These are phyloP conservation scores for Pseudogymnoascus sp. DNA, from an alignment of 2,329 filamentous ascomycete species.

Conservation along the genomic window DNA sequence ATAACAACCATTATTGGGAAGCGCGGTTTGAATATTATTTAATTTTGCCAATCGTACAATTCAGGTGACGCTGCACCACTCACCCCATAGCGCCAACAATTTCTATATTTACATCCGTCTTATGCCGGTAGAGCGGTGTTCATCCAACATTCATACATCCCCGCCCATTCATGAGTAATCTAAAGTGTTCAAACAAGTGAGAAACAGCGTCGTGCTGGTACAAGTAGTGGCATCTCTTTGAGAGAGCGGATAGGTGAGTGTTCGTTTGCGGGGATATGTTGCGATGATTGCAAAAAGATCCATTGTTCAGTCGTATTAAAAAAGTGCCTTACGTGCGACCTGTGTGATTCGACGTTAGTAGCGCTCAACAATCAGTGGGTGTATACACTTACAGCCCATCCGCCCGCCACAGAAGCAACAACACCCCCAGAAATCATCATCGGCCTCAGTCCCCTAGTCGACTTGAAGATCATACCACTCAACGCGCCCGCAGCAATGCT, in stretches of 20 bases:
- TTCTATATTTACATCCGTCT: conserved; percentile 27
- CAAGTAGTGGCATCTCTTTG: conserved; percentile 16
- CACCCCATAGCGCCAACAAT: conserved; percentile 10
- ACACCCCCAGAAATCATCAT: conserved; percentile 94
- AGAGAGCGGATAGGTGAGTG: conserved; percentile 8
- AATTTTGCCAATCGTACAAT: conserved; percentile 6
- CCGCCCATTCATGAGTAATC: conserved; percentile 23
- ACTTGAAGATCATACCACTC: conserved; percentile 94
- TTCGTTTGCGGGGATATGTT: conserved; percentile 11
- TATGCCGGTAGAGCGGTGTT: conserved; percentile 27
- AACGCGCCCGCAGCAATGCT: conserved; percentile 76
- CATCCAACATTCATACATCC: conserved; percentile 29
- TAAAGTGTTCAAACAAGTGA: conserved; percentile 25
- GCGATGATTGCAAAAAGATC: conserved; percentile 6
- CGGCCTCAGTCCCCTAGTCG: conserved; percentile 76
- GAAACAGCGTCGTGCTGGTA: conserved; percentile 23
- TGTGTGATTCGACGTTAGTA: conserved; percentile 23
- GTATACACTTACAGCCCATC: conserved; percentile 70
- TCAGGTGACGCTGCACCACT: conserved; percentile 5
- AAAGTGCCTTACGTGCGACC: conserved; percentile 42
- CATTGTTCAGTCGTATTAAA: conserved; percentile 27
- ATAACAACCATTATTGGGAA: background rate
- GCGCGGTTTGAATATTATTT: conserved; percentile 1
- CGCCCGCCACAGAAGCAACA: conserved; percentile 74
- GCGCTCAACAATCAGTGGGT: background rate